phyloP scores from a whole-genome alignment of 345 rosid genomes.

The Populus deltoides region DNA sequence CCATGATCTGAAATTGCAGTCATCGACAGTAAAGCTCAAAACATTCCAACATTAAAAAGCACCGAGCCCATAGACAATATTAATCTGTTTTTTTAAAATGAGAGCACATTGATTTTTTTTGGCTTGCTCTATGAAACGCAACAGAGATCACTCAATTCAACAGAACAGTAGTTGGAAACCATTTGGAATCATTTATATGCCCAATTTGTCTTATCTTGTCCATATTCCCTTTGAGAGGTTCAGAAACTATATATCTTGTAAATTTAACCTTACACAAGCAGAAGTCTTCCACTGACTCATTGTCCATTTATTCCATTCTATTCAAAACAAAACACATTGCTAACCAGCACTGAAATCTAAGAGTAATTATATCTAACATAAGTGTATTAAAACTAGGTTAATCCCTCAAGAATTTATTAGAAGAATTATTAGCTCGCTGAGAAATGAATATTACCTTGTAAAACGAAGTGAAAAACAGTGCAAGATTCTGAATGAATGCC shows the following conservation, averaged over 20 bases:
- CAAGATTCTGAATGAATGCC: conserved; percentile 99
- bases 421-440: neutral
- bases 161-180: neutral
- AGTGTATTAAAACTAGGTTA: neutral
- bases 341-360: neutral
- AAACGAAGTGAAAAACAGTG: conserved; percentile 93
- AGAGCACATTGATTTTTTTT: neutral
- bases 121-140: neutral
- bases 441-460: conserved; percentile 55
- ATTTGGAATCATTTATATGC: neutral
- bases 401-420: neutral
- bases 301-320: neutral
- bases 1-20: neutral
- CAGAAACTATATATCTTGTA: neutral
- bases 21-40: neutral
- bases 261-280: neutral
- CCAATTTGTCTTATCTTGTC: neutral
- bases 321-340: neutral
- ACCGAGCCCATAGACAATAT: neutral
- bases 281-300: neutral
- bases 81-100: neutral
- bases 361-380: neutral
- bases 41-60: neutral
- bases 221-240: neutral
- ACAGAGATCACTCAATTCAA: neutral